Conservation (phyloP, 2,329 filamentous ascomycete species). For the Aspergillus aculeatinus region DNA sequence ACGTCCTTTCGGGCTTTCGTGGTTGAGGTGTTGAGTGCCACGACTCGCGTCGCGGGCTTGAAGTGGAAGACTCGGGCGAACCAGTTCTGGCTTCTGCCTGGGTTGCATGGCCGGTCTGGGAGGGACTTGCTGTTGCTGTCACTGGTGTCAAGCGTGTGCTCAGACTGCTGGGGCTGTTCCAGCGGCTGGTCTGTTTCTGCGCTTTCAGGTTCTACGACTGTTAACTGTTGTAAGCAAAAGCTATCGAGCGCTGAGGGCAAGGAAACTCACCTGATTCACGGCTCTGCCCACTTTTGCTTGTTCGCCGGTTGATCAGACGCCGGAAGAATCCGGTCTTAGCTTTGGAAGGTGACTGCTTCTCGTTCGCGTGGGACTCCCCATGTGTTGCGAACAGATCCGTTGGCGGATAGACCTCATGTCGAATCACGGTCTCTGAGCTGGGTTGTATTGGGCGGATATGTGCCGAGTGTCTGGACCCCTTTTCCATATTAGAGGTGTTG, state of each 20-base stretch:
- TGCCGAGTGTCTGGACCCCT: constrained; percentile 20
- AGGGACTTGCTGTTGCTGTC: constrained; percentile 13
- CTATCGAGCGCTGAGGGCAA: neutral
- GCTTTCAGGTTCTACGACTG: constrained; percentile 9
- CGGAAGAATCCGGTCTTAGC: constrained; percentile 51
- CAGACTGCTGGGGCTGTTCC: constrained; percentile 16
- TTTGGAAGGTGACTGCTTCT: constrained; percentile 21
- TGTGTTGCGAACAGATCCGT: constrained; percentile 4
- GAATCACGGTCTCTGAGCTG: constrained; percentile 26
- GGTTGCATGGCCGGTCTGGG: constrained; percentile 16
- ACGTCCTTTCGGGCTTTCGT: constrained; percentile 76
- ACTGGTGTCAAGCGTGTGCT: constrained; percentile 20
- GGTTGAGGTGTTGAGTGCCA: constrained; percentile 74
- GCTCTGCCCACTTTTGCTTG: constrained; percentile 35
- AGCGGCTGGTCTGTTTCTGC: constrained; percentile 12
- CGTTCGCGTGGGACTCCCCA: neutral
- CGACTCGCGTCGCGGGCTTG: constrained; percentile 72
- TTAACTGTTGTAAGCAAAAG: neutral
- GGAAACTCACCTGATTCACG: constrained; percentile 40
- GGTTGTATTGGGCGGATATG: constrained; percentile 26
- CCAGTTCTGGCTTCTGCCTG: constrained; percentile 69
- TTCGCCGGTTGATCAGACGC: constrained; percentile 53
- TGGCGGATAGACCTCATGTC: constrained; percentile 26
- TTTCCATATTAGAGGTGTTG: constrained; percentile 26
- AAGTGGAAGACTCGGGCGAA: constrained; percentile 84